Evolutionary conservation across 2,329 filamentous ascomycete genomes (phyloP).

Genomic region (Pestalotiopsis sp.): DNA sequence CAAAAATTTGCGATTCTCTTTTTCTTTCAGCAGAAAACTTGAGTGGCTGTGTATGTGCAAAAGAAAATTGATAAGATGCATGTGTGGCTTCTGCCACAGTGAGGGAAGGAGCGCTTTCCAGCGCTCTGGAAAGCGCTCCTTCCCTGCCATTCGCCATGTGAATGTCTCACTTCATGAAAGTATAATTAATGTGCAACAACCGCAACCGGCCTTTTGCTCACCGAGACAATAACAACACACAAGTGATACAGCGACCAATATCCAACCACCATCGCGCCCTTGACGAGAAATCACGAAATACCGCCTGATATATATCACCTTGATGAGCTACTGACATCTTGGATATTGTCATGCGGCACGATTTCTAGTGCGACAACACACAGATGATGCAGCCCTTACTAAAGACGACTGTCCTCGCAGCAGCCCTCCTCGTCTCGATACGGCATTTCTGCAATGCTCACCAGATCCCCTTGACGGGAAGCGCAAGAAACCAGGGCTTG

Average conservation of each 20-base stretch:
- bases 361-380: background rate
- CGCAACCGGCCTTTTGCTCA: background rate
- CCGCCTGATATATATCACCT: background rate
- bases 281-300: background rate
- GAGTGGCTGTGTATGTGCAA: background rate
- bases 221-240: background rate
- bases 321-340: background rate
- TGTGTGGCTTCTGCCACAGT: too few relatives aligned
- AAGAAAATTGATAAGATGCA: background rate
- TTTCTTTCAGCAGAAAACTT: background rate
- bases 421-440: background rate
- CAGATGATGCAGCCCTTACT: background rate
- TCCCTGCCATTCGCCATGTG: background rate
- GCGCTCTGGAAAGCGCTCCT: too few relatives aligned
- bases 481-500: background rate
- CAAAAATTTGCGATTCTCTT: background rate
- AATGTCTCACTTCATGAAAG: background rate
- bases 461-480: background rate
- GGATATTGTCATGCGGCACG: background rate
- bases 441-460: background rate
- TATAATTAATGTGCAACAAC: background rate
- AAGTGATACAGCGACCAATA: background rate
- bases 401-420: background rate
- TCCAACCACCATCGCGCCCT: background rate
- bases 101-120: too few relatives aligned